A percentile compares a stretch with the other conserved stretches of the same genome.
These are phyloP conservation scores for Trametes villosa DNA, from an alignment of 768 basidiomycete genomes.

Conservation along the genomic window DNA sequence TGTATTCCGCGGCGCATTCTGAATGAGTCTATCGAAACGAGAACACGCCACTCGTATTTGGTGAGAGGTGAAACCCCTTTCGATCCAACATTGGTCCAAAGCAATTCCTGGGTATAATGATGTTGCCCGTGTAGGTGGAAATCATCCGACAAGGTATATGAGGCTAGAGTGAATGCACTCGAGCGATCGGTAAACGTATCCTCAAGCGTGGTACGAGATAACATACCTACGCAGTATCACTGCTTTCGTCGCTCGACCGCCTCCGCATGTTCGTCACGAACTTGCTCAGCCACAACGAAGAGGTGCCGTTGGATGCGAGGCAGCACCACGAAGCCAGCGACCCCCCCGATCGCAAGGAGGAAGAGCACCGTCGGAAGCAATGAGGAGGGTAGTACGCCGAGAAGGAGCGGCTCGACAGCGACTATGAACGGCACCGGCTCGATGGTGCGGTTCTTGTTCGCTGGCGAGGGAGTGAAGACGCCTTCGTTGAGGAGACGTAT, in stretches of 20 bases:
- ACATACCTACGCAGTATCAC: not conserved
- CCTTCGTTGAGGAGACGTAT: slow-evolving; percentile 59
- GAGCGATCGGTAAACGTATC: not conserved
- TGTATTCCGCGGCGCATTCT: no score
- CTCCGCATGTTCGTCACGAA: slow-evolving; percentile 17
- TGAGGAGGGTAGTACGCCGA: slow-evolving; percentile 63
- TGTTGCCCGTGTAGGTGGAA: no score
- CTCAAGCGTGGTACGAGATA: not conserved
- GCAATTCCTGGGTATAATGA: no score
- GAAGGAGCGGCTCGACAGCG: slow-evolving; percentile 59
- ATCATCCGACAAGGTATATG: no score
- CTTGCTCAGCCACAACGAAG: slow-evolving; percentile 18
- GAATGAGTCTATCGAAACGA: no score
- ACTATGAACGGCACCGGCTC: slow-evolving; percentile 54
- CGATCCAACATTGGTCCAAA: no score
- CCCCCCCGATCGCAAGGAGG: slow-evolving; percentile 35
- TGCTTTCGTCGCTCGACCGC: not conserved
- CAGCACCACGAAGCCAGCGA: slow-evolving; percentile 28
- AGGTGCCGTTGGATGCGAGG: slow-evolving; percentile 22
- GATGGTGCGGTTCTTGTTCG: not conserved
- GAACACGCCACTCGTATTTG: no score
- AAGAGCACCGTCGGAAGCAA: slow-evolving; percentile 42
- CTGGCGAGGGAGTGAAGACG: slow-evolving; percentile 47
- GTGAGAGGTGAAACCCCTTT: no score
- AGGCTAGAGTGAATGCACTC: not conserved